phyloP scores from a whole-genome alignment of 306 rosid genomes.

The Ammopiptanthus mongolicus region DNA sequence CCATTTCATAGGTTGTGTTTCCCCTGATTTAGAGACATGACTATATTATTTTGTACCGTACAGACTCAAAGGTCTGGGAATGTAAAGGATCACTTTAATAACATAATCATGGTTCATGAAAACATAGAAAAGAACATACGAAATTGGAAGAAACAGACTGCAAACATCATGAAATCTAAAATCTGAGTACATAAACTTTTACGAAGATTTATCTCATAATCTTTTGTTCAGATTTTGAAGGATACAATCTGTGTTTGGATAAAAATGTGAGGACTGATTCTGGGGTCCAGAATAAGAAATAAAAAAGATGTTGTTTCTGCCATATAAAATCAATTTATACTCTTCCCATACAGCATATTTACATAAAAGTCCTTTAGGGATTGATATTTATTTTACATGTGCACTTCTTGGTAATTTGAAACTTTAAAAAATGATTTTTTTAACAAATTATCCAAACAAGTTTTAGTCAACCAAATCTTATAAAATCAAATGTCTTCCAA shows the following conservation, averaged over 20 bases:
- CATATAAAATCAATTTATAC: background rate
- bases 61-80: background rate
- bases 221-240: background rate
- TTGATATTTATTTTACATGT: background rate
- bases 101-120: background rate
- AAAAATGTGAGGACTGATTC: background rate
- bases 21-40: slow-evolving; percentile 51
- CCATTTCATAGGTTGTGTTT: slow-evolving; percentile 76
- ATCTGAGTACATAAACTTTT: background rate
- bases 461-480: background rate
- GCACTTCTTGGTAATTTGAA: background rate
- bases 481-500: background rate
- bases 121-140: background rate
- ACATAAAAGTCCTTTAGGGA: background rate
- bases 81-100: slow-evolving; percentile 11
- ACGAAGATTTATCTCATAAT: background rate
- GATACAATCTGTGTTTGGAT: background rate
- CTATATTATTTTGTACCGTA: slow-evolving; percentile 12
- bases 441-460: background rate
- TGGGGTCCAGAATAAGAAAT: background rate
- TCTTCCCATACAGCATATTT: background rate
- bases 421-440: background rate
- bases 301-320: background rate
- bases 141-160: background rate
- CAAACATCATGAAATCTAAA: background rate